Percentiles rank a stretch among this genome's conserved stretches.
phyloP scores from a whole-genome alignment of 495 filamentous ascomycete species.

The Coniosporium apollinis region DNA sequence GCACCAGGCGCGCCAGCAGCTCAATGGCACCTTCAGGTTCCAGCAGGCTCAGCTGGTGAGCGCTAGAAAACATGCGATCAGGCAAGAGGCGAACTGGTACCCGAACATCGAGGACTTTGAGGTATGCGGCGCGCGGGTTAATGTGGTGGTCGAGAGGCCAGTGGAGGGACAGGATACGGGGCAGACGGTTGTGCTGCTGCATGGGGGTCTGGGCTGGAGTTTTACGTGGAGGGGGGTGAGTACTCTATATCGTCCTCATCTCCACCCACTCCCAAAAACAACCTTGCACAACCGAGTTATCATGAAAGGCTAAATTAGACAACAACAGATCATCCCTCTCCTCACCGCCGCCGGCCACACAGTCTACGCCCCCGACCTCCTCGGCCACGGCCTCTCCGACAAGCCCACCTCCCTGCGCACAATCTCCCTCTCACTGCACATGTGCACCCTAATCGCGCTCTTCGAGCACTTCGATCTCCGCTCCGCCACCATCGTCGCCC shows the following conservation, averaged over 20 bases:
- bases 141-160: not conserved
- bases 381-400: slow-evolving; percentile 3
- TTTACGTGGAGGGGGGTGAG: slow-evolving; percentile 2
- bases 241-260: not conserved
- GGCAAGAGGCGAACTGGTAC: not conserved
- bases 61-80: not conserved
- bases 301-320: no score
- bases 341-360: not conserved
- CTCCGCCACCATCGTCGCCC: not conserved
- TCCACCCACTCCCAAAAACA: not conserved
- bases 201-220: slow-evolving; percentile 2
- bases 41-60: not conserved
- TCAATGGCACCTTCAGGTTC: not conserved
- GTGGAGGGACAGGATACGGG: not conserved
- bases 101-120: not conserved
- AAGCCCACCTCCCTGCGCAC: not conserved
- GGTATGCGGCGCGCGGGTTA: slow-evolving; percentile 1
- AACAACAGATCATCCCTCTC: slow-evolving; percentile 2
- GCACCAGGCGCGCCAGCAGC: not conserved
- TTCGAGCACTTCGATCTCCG: slow-evolving; percentile 1
- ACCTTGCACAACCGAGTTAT: not conserved
- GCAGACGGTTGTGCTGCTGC: slow-evolving; percentile 3
- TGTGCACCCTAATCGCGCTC: not conserved
- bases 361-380: slow-evolving; percentile 2
- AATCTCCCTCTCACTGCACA: slow-evolving; percentile 1